These are phyloP conservation scores for Verticillium nubilum DNA, from an alignment of 2,329 filamentous ascomycete genomes.

Conservation along the genomic window DNA sequence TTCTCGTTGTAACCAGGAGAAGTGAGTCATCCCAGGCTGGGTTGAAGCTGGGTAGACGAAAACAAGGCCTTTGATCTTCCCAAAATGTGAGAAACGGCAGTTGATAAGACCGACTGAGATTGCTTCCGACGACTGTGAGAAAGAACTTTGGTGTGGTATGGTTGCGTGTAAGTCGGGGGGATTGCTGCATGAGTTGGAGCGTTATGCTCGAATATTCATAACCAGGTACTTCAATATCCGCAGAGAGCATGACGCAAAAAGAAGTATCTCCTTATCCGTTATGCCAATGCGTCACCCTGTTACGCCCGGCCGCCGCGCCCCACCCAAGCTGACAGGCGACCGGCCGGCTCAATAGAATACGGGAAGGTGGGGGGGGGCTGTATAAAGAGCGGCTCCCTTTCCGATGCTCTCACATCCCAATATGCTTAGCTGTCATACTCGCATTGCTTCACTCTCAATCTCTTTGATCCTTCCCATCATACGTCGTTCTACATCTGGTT, in stretches of 20 bases:
- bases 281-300: constrained; percentile 3
- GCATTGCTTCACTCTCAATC: background rate
- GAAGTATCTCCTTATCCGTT: constrained; percentile 2
- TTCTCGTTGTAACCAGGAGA: no score
- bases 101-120: no score
- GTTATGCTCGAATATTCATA: background rate
- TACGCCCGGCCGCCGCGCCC: background rate
- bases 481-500: background rate
- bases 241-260: no score
- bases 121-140: no score
- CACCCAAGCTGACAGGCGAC: background rate
- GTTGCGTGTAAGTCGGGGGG: background rate
- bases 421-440: background rate
- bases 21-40: no score
- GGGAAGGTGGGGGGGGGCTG: background rate
- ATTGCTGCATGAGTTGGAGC: background rate
- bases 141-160: background rate
- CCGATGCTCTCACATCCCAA: background rate
- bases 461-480: no score
- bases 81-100: no score
- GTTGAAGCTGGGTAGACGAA: no score
- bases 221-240: background rate
- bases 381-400: background rate
- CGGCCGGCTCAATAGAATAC: background rate
- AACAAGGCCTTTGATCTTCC: background rate